A percentile compares a stretch with the other conserved stretches of the same genome.
Evolutionary conservation across 1,284 basidiomycete genomes (phyloP).

Genomic region (Mycosarcoma mackinlayi): DNA sequence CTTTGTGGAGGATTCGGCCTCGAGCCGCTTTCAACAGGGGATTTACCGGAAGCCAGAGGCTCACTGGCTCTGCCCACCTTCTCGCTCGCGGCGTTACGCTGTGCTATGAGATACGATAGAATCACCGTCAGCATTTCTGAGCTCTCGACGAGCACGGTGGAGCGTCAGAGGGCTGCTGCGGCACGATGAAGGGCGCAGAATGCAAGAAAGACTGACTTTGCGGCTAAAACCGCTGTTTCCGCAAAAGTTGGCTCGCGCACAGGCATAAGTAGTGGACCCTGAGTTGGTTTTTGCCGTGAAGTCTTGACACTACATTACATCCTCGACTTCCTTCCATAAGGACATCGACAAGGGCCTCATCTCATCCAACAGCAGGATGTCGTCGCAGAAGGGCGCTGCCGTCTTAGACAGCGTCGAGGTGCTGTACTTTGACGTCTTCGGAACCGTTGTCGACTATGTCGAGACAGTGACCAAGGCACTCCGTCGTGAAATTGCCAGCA

Average conservation of each 20-base stretch:
- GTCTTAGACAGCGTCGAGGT: conserved; percentile 14
- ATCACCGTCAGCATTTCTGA: too few species aligned
- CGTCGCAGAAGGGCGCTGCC: background rate
- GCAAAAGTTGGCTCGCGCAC: background rate
- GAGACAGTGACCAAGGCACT: conserved; percentile 30
- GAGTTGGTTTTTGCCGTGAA: too few species aligned
- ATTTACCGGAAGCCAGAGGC: too few species aligned
- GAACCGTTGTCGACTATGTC: conserved; percentile 42
- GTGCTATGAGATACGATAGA: too few species aligned
- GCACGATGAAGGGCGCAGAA: background rate
- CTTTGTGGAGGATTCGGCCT: background rate
- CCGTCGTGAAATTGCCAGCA: conserved; percentile 10
- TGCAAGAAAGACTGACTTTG: background rate
- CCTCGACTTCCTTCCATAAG: background rate
- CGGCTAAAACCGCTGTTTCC: background rate
- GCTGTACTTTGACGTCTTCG: conserved; percentile 42
- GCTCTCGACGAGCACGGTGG: too few species aligned
- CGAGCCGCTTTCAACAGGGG: too few species aligned
- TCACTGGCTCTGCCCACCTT: too few species aligned
- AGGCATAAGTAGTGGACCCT: background rate
- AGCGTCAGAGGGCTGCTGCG: background rate
- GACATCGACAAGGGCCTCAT: background rate
- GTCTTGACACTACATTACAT: background rate
- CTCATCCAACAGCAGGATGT: too few species aligned
- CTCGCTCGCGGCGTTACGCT: too few species aligned